A percentile compares a stretch with the other conserved stretches of the same genome.
Evolutionary conservation across 2,329 filamentous ascomycete genomes (phyloP).

Genomic region (Trichothecium roseum): DNA sequence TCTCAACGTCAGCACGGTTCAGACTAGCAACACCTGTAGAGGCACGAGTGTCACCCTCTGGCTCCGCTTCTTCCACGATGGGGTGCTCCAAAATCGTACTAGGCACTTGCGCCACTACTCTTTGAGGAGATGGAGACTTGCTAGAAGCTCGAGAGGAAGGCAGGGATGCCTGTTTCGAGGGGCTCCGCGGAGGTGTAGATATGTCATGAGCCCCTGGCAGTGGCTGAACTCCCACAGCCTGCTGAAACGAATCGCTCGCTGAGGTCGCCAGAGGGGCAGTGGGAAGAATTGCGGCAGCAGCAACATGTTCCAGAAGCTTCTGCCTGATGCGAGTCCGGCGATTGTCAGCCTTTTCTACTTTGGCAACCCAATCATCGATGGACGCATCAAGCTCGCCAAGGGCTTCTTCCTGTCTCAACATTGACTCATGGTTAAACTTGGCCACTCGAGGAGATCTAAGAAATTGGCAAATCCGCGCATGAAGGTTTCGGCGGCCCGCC

Average conservation of each 20-base stretch:
- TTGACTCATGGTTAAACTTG: slow-evolving; percentile 62
- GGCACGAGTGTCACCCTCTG: slow-evolving; percentile 6
- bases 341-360: slow-evolving; percentile 74
- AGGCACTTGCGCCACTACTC: slow-evolving; percentile 41
- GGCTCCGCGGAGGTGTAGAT: slow-evolving; percentile 49
- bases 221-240: slow-evolving; percentile 26
- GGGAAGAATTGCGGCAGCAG: slow-evolving; percentile 53
- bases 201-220: slow-evolving; percentile 30
- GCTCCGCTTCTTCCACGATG: slow-evolving; percentile 29
- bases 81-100: slow-evolving; percentile 46
- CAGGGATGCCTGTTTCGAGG: slow-evolving; percentile 31
- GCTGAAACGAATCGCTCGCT: slow-evolving; percentile 29
- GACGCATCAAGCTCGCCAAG: slow-evolving; percentile 65
- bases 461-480: slow-evolving; percentile 67
- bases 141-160: slow-evolving; percentile 21
- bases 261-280: slow-evolving; percentile 12
- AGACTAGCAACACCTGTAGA: slow-evolving; percentile 6
- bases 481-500: slow-evolving; percentile 65
- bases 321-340: slow-evolving; percentile 64
- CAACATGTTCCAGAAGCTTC: slow-evolving; percentile 73
- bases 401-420: slow-evolving; percentile 72
- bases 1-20: slow-evolving; percentile 41
- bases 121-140: slow-evolving; percentile 37
- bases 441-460: slow-evolving; percentile 60
- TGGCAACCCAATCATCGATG: slow-evolving; percentile 72